Percentiles rank a stretch among this genome's conserved stretches.
Evolutionary conservation across 2,329 filamentous ascomycete species (phyloP).

Genomic region (Pseudogymnoascus verrucosus): DNA sequence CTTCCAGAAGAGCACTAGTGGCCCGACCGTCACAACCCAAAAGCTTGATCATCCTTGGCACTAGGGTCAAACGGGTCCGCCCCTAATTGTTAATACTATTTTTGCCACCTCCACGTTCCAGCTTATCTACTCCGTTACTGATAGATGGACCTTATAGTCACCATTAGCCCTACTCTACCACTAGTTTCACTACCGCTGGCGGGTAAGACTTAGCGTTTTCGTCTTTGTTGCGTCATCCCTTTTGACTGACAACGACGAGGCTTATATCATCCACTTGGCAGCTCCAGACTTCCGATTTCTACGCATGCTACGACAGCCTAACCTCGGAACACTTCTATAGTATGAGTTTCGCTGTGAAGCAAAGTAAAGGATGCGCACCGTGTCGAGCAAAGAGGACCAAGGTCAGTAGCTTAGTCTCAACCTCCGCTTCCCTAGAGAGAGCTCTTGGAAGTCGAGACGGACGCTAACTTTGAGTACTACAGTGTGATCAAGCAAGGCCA

Average conservation of each 20-base stretch:
- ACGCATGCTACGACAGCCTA: not conserved
- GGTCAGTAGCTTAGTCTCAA: conserved; percentile 14
- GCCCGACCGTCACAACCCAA: not conserved
- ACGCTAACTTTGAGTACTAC: not conserved
- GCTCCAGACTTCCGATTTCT: not conserved
- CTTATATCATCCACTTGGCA: not conserved
- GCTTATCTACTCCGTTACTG: not conserved
- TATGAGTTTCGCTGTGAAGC: conserved; percentile 37
- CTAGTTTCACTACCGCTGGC: too few relatives aligned
- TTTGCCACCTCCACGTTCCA: too few relatives aligned
- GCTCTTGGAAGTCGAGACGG: not conserved
- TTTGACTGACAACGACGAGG: not conserved
- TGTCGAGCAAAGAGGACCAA: conserved; percentile 36
- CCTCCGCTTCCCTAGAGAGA: not conserved
- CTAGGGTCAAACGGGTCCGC: not conserved
- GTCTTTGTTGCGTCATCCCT: not conserved
- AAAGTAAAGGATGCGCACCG: conserved; percentile 36
- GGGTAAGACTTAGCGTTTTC: not conserved
- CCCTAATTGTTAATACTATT: not conserved
- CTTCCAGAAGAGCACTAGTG: not conserved
- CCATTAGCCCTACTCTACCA: too few relatives aligned
- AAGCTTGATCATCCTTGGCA: not conserved
- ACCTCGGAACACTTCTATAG: not conserved
- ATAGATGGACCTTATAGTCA: not conserved
- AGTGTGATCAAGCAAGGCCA: not conserved